Evolutionary conservation across 2,329 filamentous ascomycete genomes (phyloP), one percentile per base, ranked within the genome.

Genomic region (Diplodia intermedia): DNA sequence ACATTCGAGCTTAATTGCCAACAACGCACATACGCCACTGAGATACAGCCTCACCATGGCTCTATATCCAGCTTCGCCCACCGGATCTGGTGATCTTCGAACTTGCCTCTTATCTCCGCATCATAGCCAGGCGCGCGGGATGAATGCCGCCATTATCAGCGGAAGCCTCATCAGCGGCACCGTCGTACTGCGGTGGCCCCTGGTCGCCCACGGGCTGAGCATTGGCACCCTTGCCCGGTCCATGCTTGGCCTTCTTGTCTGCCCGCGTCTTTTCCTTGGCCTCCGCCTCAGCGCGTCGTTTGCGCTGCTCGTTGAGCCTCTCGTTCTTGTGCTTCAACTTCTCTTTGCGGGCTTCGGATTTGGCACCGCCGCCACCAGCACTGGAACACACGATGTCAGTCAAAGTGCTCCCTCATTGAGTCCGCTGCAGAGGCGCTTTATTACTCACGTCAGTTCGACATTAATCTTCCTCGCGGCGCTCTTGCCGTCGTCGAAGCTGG

Each of bases 241-340:
- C 65, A 67, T 65, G 68, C 54, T 76, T 76, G 2, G 38, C 26
- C 71, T 82, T 79, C 75, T 78, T 81, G 63, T 81, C 78, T 69
- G 81, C 78, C 71, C 77, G 79, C 66, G 73, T 75, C 76, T 81
- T 80, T 71, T 80, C 79, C 74, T 84, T 82, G 69, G 79, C 76
- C 71, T 82, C 79, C 81, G 79, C 79, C 56, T 86, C 83, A 18
- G 81, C 80, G 66, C 82, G 79, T 54, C 86, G 81, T 68, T 85
- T 82, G 67, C 89, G 83, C 80, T 91, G 84, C 71, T 89, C 92
- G 72, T 92, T 87, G 61, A 97, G 85, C 81, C 94, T 94, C 74
- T 86, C 84, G 82, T 98, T 97, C 86, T 97, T 97, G 68, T 86
- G 86, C 74, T 87, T 85, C 78, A 98, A 92, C 82, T 94, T 95